Percentiles rank a stretch among this genome's conserved stretches.
Evolutionary conservation across 2,329 filamentous ascomycete species (phyloP).

Genomic region (Aspergillus candidus): DNA sequence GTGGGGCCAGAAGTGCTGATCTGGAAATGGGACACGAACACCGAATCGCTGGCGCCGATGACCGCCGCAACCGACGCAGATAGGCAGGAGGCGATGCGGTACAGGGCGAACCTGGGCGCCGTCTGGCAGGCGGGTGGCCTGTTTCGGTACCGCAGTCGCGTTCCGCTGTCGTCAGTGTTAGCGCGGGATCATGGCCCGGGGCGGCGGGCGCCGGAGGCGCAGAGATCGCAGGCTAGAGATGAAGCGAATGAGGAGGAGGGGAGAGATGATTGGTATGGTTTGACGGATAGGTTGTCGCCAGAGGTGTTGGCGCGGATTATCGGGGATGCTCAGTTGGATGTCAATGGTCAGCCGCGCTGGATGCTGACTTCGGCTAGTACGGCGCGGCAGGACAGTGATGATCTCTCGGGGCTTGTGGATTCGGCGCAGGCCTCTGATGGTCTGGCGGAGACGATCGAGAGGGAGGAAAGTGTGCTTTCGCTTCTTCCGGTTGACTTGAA

Average conservation of each 20-base stretch:
- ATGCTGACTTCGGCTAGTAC: constrained; percentile 54
- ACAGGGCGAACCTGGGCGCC: constrained; percentile 51
- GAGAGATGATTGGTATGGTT: constrained; percentile 47
- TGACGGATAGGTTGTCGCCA: constrained; percentile 49
- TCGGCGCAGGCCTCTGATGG: constrained; percentile 13
- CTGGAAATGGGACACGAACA: constrained; percentile 48
- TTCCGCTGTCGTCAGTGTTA: constrained; percentile 41
- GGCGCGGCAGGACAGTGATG: constrained; percentile 50
- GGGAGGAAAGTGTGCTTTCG: constrained; percentile 43
- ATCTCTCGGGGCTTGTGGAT: constrained; percentile 52
- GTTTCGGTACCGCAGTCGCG: constrained; percentile 36
- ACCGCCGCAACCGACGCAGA: constrained; percentile 27
- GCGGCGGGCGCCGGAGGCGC: neutral
- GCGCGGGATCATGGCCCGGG: constrained; percentile 5
- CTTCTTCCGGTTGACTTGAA: constrained; percentile 57
- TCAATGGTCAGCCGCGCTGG: constrained; percentile 45
- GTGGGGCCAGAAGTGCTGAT: constrained; percentile 42
- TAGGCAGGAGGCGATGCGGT: constrained; percentile 45
- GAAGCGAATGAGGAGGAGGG: constrained; percentile 34
- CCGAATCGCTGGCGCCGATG: constrained; percentile 33
- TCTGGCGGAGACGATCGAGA: constrained; percentile 20
- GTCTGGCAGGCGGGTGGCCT: constrained; percentile 49
- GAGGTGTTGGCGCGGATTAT: constrained; percentile 47
- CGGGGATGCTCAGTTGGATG: constrained; percentile 32
- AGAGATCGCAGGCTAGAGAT: constrained; percentile 16